Base-by-base conservation (phyloP, 2,329 filamentous ascomycete genomes). In the Apiospora rasikravindrae region DNA sequence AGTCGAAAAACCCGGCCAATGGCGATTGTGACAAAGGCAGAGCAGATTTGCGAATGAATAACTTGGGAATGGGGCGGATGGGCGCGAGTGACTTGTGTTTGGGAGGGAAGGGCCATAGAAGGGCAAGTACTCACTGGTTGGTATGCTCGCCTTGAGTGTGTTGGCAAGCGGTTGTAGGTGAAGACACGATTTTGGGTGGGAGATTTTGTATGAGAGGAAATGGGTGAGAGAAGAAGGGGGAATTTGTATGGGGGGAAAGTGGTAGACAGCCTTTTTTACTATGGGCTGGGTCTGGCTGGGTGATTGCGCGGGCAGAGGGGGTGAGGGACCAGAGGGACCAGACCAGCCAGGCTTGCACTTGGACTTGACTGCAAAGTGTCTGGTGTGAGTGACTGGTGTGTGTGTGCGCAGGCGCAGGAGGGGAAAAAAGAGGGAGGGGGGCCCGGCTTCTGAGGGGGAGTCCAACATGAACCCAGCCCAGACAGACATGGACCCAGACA, bases 251-350 rank as follows among this genome's bases (percentile, higher is more conserved):
- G 86, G 86, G 57, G 85, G 84, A 83, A 84, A 82, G 76, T 80
- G 79, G 83, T 83, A 83, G 84, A 84, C 84, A 84, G 85, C 87
- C 87, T 89, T 90, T 64, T 90, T 90, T 89, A 90, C 88, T 89
- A 87, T 88, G 88, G 85, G 86, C 82, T 86, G 86, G 86, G 89
- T 89, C 90, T 89, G 87, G 68, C 68, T 69, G 69, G 70, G 70
- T 73, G 72, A 73, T 73, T 83, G 86, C 81, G 83, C 80, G 57
- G 57, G 80, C 77, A 69, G 67, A 53, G n/a, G 49, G 44, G 80
- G 76, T 77, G 74, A 76, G 74, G 79, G 77, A 75, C 74, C 74
- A 75, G 78, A 74, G 77, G 71, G 67, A 70, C 47, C 47, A 57
- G 47, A 61, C 57, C 57, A 64, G 57, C 57, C 57, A 64, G 57